These are phyloP conservation scores for Candida succiphila DNA, from an alignment of 805 yeast species.

Conservation along the genomic window DNA sequence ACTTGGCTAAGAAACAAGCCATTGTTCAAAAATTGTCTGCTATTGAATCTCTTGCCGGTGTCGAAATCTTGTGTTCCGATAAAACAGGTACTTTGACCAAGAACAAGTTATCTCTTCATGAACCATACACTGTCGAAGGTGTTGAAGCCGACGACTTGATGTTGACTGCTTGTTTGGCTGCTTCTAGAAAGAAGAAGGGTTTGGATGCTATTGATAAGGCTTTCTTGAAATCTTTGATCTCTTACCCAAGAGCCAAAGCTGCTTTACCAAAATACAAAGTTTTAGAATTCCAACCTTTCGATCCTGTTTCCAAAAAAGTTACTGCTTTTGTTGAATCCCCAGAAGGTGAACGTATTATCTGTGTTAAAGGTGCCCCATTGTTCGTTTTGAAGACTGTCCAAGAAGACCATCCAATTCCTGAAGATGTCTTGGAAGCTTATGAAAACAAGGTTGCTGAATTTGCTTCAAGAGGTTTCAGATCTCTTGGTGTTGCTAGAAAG, in stretches of 20 bases:
- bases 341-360: constrained; percentile 87
- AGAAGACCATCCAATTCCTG: constrained; percentile 95
- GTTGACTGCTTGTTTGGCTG: constrained; percentile 97
- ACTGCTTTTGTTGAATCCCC: constrained; percentile 93
- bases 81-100: constrained; percentile 97
- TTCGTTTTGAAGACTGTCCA: constrained; percentile 94
- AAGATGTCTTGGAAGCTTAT: constrained; percentile 86
- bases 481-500: constrained; percentile 98
- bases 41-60: constrained; percentile 95
- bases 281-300: constrained; percentile 93
- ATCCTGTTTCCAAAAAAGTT: constrained; percentile 96
- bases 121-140: constrained; percentile 97
- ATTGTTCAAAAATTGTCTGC: constrained; percentile 96
- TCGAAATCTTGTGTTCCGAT: constrained; percentile 95
- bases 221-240: constrained; percentile 81
- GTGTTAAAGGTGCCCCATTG: constrained; percentile 98
- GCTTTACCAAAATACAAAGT: constrained; percentile 92
- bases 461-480: constrained; percentile 97
- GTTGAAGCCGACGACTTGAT: constrained; percentile 92
- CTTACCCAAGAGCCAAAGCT: constrained; percentile 86
- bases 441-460: constrained; percentile 96
- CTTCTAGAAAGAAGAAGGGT: constrained; percentile 97
- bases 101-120: constrained; percentile 91
- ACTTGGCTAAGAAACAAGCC: constrained; percentile 94
- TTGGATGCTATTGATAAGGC: constrained; percentile 96